Base-by-base conservation (phyloP, 352 stramenopile genomes). In the Phytopythium oedochilum region DNA sequence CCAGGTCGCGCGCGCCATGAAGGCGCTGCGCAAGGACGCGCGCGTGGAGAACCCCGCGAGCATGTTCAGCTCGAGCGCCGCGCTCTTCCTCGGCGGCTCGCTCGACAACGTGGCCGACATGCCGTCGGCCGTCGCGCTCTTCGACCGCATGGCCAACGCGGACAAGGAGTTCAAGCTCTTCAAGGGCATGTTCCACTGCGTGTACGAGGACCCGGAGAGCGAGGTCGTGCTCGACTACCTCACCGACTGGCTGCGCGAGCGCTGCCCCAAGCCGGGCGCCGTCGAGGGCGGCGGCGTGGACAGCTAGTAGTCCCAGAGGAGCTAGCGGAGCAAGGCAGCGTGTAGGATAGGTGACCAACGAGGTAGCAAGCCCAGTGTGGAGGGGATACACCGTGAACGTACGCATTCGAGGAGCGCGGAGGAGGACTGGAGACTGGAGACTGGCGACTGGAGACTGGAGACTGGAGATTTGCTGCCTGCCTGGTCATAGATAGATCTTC, bases 91-190 rank as follows among this genome's bases (percentile, higher is more conserved):
- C 2, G 64, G 66, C 25, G 77, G 74, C 15, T 78, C 71, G 1
- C 61, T 58, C 5, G 77, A 88, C 51, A 65, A 69, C 5, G 68
- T 83, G 29, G 70, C 68, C 34, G 80, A 78, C 52, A 56, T 71
- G 22, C 49, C 69, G 28, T 63, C 73, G 20, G 66, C 69, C 4
- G 60, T 74, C 17, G 64, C 66, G 29, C 84, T 88, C 42, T 83
- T 73, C 31, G 49, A 68, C 8, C 60, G 59, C 29, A 70, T 85
- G 56, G 67, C 54, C 31, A 82, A 72, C 52, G 60, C 67, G 15
- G 73, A 88, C 64, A 88, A 85, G 61, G 60, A 78, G 42, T 78
- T 84, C 38, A 83, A 83, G 44, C 53, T 80, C 29, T 88, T 83
- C 58, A 63, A 75, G 3, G 77, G 72, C 7, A 57, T 83, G 3